Base-by-base conservation (phyloP, 2,329 filamentous ascomycete species). In the Rugonectria rugulosa region DNA sequence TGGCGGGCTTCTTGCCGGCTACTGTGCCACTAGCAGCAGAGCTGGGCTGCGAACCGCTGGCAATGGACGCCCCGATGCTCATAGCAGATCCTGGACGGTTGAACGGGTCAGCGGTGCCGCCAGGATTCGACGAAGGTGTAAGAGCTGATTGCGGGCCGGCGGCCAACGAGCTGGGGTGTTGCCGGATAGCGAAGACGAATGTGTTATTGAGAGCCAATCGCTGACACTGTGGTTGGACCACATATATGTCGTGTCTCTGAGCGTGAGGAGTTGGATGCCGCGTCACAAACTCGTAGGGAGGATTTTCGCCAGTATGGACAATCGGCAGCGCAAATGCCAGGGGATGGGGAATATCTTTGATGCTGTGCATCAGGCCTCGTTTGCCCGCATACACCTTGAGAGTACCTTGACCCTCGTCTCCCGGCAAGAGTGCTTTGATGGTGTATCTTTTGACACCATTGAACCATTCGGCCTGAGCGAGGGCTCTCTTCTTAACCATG, bases 261-360 rank as follows among this genome's bases (percentile, higher is more conserved):
- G 95, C 95, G 72, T 99, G 95, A 8, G 95, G 95, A 3, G 95
- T 99, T 7, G 96, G 96, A 72, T 99, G 95, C 5, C 95, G 87
- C 32, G 89, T 89, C 40, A 97, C 83, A 73, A 98, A 99, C 56
- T 97, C 92, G 73, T 97, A 99, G 0, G 91, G 86, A 3, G 95
- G 95, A 70, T 99, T 99, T 65, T 94, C 90, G 56, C 95, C 95
- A 0, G 87, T 89, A 73, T 99, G 95, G 31, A 92, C 84, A 46
- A 99, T 87, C 1, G 95, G 94, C n/a, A 99, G 77, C 4, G 92
- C 87, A 62, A 98, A 88, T 1, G 94, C 93, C 49, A 99, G 78
- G 3, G 93, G 88, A 70, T 99, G 94, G 7, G 95, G 93, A 51
- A 97, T 97, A 71, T 97, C 91, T 73, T 95, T 95, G 79, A 95